Evolutionary conservation across 2,329 filamentous ascomycete genomes (phyloP).

Genomic region (Apiospora phragmitis): DNA sequence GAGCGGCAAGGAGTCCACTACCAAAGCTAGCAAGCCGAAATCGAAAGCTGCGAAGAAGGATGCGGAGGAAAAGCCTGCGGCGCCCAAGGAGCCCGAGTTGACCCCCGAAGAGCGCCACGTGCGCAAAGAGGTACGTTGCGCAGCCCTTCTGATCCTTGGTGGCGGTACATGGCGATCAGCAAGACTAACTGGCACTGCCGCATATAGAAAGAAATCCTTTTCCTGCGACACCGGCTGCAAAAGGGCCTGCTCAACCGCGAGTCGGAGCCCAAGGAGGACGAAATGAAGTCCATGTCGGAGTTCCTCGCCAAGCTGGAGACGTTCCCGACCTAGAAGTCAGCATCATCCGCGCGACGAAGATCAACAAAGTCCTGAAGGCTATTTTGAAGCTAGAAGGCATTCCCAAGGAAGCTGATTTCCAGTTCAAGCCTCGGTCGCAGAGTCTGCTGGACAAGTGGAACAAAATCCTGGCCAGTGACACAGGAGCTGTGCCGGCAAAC

Average conservation of each 20-base stretch:
- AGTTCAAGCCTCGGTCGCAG: slow-evolving; percentile 84
- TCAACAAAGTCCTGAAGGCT: slow-evolving; percentile 96
- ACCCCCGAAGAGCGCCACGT: slow-evolving; percentile 57
- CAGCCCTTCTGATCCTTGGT: slow-evolving; percentile 11
- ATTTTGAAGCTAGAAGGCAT: slow-evolving; percentile 87
- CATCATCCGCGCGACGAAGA: slow-evolving; percentile 90
- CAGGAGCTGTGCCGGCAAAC: slow-evolving; percentile 42
- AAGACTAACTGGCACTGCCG: slow-evolving; percentile 32
- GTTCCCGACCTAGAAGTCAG: slow-evolving; percentile 78
- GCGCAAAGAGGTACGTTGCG: slow-evolving; percentile 56
- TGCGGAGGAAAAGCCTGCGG: slow-evolving; percentile 45
- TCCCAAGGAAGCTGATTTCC: slow-evolving; percentile 83
- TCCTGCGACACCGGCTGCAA: slow-evolving; percentile 90
- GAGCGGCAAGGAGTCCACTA: slow-evolving; percentile 36
- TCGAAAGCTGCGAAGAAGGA: slow-evolving; percentile 60
- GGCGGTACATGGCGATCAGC: background rate
- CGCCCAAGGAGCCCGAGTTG: slow-evolving; percentile 57
- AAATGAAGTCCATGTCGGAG: slow-evolving; percentile 77
- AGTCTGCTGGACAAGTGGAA: slow-evolving; percentile 87
- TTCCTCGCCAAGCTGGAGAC: slow-evolving; percentile 80
- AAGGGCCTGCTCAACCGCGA: slow-evolving; percentile 89
- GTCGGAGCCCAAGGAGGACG: slow-evolving; percentile 79
- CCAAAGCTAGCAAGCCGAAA: slow-evolving; percentile 58
- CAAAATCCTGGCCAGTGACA: slow-evolving; percentile 69
- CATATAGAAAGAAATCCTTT: slow-evolving; percentile 76